Base-by-base conservation (phyloP, 2,329 filamentous ascomycete species). In the Xylariales sp. region DNA sequence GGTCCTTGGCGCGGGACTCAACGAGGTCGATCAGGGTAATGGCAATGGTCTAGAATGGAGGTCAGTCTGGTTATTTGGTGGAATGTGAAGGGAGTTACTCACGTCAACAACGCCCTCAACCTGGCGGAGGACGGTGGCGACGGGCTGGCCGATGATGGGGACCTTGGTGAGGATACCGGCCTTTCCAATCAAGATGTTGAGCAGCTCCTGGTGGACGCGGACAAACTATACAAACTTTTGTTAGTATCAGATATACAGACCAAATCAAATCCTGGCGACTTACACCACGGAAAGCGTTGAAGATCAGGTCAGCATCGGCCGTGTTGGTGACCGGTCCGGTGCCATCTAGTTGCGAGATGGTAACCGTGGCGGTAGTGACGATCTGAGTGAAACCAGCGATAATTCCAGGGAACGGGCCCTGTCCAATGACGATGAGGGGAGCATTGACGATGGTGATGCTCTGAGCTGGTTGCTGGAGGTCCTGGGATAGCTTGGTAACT, bases 161-260 rank as follows among this genome's bases (percentile, higher is more conserved):
- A 70, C 14, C 12, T 49, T 39, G 41, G 53, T 28, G 12, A 70
- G 32, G 12, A 68, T 18, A 6, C 59, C 63, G n/a, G 63, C 55
- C 53, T 70, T 70, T 30, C 55, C 69, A 30, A 69, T 66, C 52
- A 70, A 7, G 60, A 69, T 67, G 63, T 69, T 68, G 34, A 70
- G 62, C 3, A 70, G 53, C 6, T 34, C 56, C 53, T 69, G 59
- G 41, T 70, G 63, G 9, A 62, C 62, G 3, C 57, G 50, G 43
- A 66, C 62, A 43, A 70, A 70, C 69, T 70, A 16, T 2, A 45
- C 8, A 23, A 46, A 0, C 3, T 6, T 14, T 45, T n/a, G 46
- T 55, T 59, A 60, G 36, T 18, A 6, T 7, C 16, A 3, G 7
- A 16, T 0, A 14, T 2, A 4, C 23, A 49, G 3, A 6, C 23